phyloP scores from a whole-genome alignment of 805 yeast genomes.

The Metschnikowia gelsemii region DNA sequence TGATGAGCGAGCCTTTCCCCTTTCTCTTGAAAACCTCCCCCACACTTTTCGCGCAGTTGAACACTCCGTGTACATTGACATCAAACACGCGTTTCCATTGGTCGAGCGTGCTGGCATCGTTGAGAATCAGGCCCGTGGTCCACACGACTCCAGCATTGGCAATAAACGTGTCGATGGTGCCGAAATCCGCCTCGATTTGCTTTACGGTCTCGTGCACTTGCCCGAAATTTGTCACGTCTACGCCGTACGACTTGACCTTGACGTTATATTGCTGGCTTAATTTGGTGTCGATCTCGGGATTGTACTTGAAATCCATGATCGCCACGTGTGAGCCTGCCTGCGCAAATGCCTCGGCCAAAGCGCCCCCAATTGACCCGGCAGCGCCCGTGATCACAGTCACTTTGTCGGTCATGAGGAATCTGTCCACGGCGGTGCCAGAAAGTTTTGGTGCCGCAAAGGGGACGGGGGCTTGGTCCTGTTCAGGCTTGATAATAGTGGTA shows the following conservation, averaged over 20 bases:
- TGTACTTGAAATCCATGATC: conserved; percentile 38
- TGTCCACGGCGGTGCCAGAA: conserved; percentile 18
- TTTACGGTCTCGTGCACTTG: conserved; percentile 50
- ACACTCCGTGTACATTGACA: conserved; percentile 35
- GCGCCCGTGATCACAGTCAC: conserved; percentile 34
- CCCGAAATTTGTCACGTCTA: conserved; percentile 50
- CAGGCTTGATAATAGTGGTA: conserved; percentile 22
- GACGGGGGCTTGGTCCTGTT: conserved; percentile 18
- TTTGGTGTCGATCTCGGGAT: conserved; percentile 28
- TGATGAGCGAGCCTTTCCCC: conserved; percentile 72
- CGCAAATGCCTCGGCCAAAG: conserved; percentile 43
- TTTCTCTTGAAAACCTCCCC: conserved; percentile 74
- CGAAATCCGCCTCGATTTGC: conserved; percentile 65
- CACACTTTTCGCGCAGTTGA: conserved; percentile 62
- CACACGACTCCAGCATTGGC: conserved; percentile 82
- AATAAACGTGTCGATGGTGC: conserved; percentile 76
- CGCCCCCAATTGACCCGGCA: conserved; percentile 32
- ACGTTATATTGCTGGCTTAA: conserved; percentile 52
- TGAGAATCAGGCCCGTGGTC: conserved; percentile 43
- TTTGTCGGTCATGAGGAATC: conserved; percentile 23
- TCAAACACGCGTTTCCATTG: conserved; percentile 74
- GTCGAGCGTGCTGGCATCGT: conserved; percentile 45
- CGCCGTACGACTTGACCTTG: conserved; percentile 62
- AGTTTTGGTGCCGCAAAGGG: conserved; percentile 19
- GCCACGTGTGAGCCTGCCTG: conserved; percentile 59